These are phyloP conservation scores for Carex arenaria DNA, from an alignment of 202 grass and related monocot species.

Conservation along the genomic window DNA sequence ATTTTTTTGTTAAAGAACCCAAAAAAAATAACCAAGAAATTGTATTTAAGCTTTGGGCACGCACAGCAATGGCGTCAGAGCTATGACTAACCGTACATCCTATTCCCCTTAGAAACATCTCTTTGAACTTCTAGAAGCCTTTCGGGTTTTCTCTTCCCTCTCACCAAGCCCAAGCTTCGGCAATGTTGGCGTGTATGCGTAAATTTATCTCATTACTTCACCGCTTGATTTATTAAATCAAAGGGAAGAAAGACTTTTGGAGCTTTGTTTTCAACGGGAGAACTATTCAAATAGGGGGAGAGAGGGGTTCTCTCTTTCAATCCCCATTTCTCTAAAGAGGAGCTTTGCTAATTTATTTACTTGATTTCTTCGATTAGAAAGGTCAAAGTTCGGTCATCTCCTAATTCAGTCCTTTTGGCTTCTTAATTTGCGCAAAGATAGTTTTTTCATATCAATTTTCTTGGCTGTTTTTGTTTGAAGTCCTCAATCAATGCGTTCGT, in stretches of 20 bases:
- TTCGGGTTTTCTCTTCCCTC: neutral
- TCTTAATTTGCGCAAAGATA: neutral
- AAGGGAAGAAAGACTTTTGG: neutral
- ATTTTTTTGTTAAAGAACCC: neutral
- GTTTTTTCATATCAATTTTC: conserved; percentile 11
- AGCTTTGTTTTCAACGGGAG: neutral
- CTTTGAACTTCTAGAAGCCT: conserved; percentile 21
- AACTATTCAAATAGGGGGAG: neutral
- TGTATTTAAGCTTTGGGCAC: neutral
- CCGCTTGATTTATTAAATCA: neutral
- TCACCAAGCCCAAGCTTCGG: neutral
- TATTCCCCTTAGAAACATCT: neutral
- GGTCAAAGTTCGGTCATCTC: conserved; percentile 13
- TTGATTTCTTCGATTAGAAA: conserved; percentile 16
- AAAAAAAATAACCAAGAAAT: neutral
- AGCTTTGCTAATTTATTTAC: neutral
- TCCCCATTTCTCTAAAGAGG: neutral
- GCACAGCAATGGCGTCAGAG: conserved; percentile 17
- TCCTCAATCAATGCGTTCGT: neutral
- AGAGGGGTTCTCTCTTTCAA: neutral
- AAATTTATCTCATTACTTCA: neutral
- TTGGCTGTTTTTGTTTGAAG: neutral
- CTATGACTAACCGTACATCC: neutral
- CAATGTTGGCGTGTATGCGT: conserved; percentile 8
- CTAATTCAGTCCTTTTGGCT: neutral